Percentiles rank a stretch among this genome's conserved stretches.
Conservation (phyloP, 257 asterid species). For the Linderniella brevidens region DNA sequence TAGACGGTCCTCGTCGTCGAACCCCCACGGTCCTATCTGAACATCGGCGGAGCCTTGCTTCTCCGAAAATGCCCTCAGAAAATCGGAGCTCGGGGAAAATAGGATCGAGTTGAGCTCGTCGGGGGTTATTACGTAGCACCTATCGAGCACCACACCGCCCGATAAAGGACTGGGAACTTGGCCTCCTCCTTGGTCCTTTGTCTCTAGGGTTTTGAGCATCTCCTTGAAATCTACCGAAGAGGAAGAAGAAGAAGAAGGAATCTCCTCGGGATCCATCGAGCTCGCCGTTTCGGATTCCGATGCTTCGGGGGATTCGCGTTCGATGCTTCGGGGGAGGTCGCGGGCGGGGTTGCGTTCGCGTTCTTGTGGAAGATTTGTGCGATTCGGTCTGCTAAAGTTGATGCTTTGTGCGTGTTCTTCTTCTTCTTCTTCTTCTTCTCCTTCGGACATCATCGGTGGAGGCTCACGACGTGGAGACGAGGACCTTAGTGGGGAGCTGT, state of each 20-base stretch:
- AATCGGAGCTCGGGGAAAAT: constrained; percentile 58
- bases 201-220: constrained; percentile 40
- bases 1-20: constrained; percentile 32
- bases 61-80: constrained; percentile 36
- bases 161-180: constrained; percentile 47
- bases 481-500: neutral
- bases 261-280: constrained; percentile 33
- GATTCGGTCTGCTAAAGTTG: constrained; percentile 54
- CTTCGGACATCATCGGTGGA: too few species aligned
- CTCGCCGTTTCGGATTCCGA: constrained; percentile 36
- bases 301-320: too few species aligned
- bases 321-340: constrained; percentile 24
- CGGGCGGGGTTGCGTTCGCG: constrained; percentile 35
- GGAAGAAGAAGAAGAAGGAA: constrained; percentile 10
- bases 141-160: constrained; percentile 71
- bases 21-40: constrained; percentile 63
- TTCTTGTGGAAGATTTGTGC: constrained; percentile 72
- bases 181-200: constrained; percentile 51
- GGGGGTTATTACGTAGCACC: constrained; percentile 41
- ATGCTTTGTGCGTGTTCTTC: constrained; percentile 40
- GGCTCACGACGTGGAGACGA: neutral
- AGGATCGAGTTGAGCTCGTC: constrained; percentile 51
- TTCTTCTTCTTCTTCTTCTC: constrained; percentile 14
- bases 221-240: constrained; percentile 45
- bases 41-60: constrained; percentile 57